Evolutionary conservation across 345 rosid genomes (phyloP), one percentile per base, ranked within the genome.

Genomic region (Clausena lansium): DNA sequence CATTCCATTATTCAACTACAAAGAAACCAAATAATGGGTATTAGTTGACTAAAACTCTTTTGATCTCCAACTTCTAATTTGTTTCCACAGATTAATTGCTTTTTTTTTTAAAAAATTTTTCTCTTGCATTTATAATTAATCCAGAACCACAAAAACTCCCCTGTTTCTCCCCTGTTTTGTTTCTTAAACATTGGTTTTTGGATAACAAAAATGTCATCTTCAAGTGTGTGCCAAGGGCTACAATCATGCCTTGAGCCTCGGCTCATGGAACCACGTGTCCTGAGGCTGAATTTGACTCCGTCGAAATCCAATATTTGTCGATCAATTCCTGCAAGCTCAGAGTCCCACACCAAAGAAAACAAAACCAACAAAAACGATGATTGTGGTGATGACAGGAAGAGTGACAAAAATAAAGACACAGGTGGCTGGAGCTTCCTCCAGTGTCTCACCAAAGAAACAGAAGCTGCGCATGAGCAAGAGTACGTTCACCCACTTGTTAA

Each of bases 341-440:
- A 52, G 22, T 6, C 84, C 35, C 67, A 24, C 45, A 9, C 54
- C 54, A 73, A 70, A 35, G 76, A 69, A 73, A 55, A 68, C 74
- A 45, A 45, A 45, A 74, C 54, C 68, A 14, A 58, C 76, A 55
- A 7, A 38, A 65, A 36, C 59, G 67, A 76, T 17, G 71, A 78
- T 73, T 66, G 47, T 65, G 67, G 27, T 58, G 71, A 67, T 36
- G 41, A 74, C 71, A 66, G 22, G 14, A 50, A 58, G 39, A 58
- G 27, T 64, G 52, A 54, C 25, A 50, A 45, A 61, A 61, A 22
- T 33, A 32, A 19, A 19, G 72, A 85, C 77, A 24, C 55, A 4
- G 78, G 86, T 27, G 93, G 89, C 54, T 84, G 87, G 94, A 91
- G 91, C 83, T 89, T 85, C 86, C 85, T 89, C 35, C 90, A 88